Percentiles rank a stretch among this genome's conserved stretches.
phyloP scores from a whole-genome alignment of 495 filamentous ascomycete genomes.

The Astrothelium macrocarpum region DNA sequence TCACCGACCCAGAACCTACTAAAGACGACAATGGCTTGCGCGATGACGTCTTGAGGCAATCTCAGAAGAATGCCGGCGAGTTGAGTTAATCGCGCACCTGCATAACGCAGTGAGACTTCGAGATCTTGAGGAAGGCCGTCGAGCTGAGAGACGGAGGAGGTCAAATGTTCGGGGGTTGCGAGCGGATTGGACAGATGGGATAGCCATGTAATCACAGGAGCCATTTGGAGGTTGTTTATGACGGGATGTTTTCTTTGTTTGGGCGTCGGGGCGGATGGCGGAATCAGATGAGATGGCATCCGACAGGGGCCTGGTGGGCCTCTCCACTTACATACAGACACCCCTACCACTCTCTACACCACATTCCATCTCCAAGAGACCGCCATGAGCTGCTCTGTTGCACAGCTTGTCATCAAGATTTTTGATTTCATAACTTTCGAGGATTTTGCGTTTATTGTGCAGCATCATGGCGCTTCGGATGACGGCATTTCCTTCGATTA shows the following conservation, averaged over 20 bases:
- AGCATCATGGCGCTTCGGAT: background rate
- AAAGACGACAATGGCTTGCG: slow-evolving; percentile 79
- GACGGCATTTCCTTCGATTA: background rate
- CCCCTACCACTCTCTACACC: background rate
- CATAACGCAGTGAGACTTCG: slow-evolving; percentile 59
- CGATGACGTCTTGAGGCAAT: slow-evolving; percentile 79
- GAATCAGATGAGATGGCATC: too few species aligned
- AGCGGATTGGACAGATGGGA: slow-evolving; percentile 72
- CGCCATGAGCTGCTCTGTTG: background rate
- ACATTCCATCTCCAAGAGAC: background rate
- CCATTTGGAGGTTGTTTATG: slow-evolving; percentile 8
- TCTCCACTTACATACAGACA: too few species aligned
- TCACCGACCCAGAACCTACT: slow-evolving; percentile 79
- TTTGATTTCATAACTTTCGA: background rate
- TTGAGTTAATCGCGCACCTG: slow-evolving; percentile 71
- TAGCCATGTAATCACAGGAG: slow-evolving; percentile 9
- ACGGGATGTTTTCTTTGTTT: background rate
- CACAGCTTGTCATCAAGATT: background rate
- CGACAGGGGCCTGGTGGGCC: too few species aligned
- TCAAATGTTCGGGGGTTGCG: slow-evolving; percentile 72
- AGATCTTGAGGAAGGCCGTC: slow-evolving; percentile 69
- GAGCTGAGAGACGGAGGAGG: slow-evolving; percentile 53
- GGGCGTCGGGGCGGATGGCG: background rate
- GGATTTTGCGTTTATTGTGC: background rate
- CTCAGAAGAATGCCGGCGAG: slow-evolving; percentile 76